phyloP scores from a whole-genome alignment of 192 early-diverging fungal species.

The Umbelopsis ramanniana region DNA sequence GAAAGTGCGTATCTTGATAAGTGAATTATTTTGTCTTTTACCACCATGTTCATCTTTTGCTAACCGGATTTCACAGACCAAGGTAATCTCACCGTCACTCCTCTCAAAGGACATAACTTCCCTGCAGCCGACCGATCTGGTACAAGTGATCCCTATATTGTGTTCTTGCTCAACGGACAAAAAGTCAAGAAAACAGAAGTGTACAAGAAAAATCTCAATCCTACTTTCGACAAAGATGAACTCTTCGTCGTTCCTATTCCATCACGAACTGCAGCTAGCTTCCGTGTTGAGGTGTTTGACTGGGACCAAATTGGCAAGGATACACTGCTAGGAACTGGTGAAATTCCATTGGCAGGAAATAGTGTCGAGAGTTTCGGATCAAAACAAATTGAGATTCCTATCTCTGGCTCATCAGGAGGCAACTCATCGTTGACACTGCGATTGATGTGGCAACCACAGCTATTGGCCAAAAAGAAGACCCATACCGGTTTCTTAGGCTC shows the following conservation, averaged over 20 bases:
- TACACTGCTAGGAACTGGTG: constrained; percentile 58
- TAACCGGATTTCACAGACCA: constrained; percentile 42
- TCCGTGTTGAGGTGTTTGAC: constrained; percentile 73
- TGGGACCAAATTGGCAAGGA: constrained; percentile 77
- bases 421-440: constrained; percentile 50
- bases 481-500: constrained; percentile 33
- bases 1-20: constrained; percentile 43
- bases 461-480: constrained; percentile 41
- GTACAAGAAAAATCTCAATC: constrained; percentile 75
- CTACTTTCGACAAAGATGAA: constrained; percentile 67
- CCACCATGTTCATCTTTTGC: neutral
- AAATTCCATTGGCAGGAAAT: constrained; percentile 51
- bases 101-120: constrained; percentile 61
- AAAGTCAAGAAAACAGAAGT: constrained; percentile 71
- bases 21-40: neutral
- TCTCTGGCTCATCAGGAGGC: constrained; percentile 26
- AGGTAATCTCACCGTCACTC: constrained; percentile 67
- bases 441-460: constrained; percentile 63
- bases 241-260: constrained; percentile 60
- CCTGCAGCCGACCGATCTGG: constrained; percentile 75
- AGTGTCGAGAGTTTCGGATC: constrained; percentile 33
- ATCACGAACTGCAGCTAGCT: constrained; percentile 55
- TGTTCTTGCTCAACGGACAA: constrained; percentile 66
- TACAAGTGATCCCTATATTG: constrained; percentile 73
- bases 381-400: constrained; percentile 24